A percentile compares a stretch with the other conserved stretches of the same genome.
Evolutionary conservation across 805 yeast genomes (phyloP).

Genomic region (Cyberlindnera mrakii): DNA sequence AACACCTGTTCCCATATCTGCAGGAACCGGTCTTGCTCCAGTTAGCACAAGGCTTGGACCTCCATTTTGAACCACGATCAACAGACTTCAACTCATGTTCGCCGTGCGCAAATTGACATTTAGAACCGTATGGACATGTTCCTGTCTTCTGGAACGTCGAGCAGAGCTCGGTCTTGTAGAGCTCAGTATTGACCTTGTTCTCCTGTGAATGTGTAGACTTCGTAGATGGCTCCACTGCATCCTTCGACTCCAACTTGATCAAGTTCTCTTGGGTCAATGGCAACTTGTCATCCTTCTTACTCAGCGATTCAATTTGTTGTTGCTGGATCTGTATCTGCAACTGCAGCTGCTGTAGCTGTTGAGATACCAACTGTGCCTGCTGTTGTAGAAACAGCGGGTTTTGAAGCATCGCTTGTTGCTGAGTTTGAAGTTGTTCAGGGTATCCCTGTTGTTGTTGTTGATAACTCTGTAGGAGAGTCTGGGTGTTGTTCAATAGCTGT

Average conservation of each 20-base stretch:
- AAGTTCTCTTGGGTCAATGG: constrained; percentile 22
- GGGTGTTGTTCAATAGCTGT: constrained; percentile 1
- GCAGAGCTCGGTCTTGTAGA: constrained; percentile 89
- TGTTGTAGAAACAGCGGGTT: constrained; percentile 21
- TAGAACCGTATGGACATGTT: constrained; percentile 78
- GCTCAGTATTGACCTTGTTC: constrained; percentile 40
- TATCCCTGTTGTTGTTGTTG: constrained; percentile 17
- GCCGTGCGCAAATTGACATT: constrained; percentile 96
- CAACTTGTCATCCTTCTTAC: constrained; percentile 8
- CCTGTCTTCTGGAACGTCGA: constrained; percentile 67
- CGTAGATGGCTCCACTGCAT: not conserved
- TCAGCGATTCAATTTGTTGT: constrained; percentile 26
- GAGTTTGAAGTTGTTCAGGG: constrained; percentile 18
- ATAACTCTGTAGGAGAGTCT: constrained; percentile 11
- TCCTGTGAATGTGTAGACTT: constrained; percentile 8
- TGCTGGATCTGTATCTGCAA: constrained; percentile 24
- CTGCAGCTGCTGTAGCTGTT: constrained; percentile 22
- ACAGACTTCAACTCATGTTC: constrained; percentile 64
- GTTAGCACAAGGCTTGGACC: constrained; percentile 86
- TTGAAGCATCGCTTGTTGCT: constrained; percentile 14
- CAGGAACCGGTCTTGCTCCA: constrained; percentile 81
- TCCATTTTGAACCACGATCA: constrained; percentile 75
- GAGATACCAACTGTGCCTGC: constrained; percentile 21
- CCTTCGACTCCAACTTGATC: constrained; percentile 8
- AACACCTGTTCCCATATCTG: constrained; percentile 86